Conservation (phyloP, 2,329 filamentous ascomycete species). For the Alternaria triticimaculans region DNA sequence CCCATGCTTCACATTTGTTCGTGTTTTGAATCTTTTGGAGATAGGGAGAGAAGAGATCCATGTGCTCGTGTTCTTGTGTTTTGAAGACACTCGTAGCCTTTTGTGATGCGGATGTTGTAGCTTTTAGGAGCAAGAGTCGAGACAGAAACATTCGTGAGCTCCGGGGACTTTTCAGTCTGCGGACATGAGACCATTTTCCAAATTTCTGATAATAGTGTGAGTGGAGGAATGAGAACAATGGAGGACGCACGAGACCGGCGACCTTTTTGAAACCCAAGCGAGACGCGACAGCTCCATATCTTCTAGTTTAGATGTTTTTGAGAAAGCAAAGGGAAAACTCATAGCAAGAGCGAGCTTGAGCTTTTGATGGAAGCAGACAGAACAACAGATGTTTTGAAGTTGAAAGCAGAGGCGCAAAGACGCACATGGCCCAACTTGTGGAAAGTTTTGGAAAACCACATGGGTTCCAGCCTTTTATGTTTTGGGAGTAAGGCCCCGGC, state of each 20-base stretch:
- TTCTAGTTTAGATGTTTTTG: rapidly evolving
- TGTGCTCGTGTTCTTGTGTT: no score
- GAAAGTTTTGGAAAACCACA: neutral
- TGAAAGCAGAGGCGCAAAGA: neutral
- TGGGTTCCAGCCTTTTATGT: neutral
- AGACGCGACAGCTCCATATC: neutral
- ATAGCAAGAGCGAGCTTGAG: neutral
- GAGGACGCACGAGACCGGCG: neutral
- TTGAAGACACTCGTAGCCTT: no score
- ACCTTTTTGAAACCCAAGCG: neutral
- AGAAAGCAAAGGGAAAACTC: neutral
- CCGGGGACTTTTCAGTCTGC: no score
- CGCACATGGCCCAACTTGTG: neutral
- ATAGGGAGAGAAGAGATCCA: no score
- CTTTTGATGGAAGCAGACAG: neutral
- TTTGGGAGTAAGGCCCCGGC: neutral
- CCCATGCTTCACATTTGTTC: no score
- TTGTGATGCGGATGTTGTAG: no score
- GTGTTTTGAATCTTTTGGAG: no score
- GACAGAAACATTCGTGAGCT: no score
- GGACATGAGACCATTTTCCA: no score
- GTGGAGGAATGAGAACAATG: rapidly evolving
- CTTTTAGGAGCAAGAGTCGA: no score
- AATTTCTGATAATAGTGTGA: no score
- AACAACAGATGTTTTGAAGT: neutral